A percentile compares a stretch with the other conserved stretches of the same genome.
These are phyloP conservation scores for Penicillium sp. DNA, from an alignment of 2,329 filamentous ascomycete species.

Conservation along the genomic window DNA sequence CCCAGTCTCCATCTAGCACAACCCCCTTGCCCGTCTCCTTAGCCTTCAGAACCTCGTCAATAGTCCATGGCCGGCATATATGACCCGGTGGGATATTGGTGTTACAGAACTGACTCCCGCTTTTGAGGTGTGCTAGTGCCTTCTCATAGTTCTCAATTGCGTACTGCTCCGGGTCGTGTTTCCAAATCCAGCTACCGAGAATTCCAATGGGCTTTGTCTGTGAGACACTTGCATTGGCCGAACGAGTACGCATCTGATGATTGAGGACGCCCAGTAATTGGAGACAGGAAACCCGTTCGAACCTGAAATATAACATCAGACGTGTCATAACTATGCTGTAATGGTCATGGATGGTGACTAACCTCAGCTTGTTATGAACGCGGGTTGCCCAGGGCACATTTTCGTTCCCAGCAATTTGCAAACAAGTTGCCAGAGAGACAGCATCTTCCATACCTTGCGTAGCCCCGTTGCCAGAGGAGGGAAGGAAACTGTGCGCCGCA, in stretches of 20 bases:
- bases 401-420: conserved; percentile 26
- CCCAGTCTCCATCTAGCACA: conserved; percentile 8
- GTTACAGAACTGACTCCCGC: conserved; percentile 25
- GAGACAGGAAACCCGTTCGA: conserved; percentile 14
- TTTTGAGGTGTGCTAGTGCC: conserved; percentile 20
- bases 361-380: conserved; percentile 17
- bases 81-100: conserved; percentile 29
- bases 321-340: too few relatives aligned
- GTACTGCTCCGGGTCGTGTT: conserved; percentile 20
- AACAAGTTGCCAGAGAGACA: conserved; percentile 44
- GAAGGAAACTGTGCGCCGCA: conserved; percentile 49
- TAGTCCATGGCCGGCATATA: conserved; percentile 28
- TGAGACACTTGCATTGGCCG: background rate
- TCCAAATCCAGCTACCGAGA: conserved; percentile 13
- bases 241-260: background rate
- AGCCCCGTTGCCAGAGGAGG: conserved; percentile 47
- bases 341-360: background rate
- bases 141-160: conserved; percentile 26
- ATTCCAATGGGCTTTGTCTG: conserved; percentile 4
- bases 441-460: conserved; percentile 50
- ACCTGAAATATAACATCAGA: conserved; percentile 1
- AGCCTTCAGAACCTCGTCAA: conserved; percentile 11
- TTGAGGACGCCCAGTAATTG: conserved; percentile 10
- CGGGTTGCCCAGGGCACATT: conserved; percentile 10
- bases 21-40: conserved; percentile 6